Base-by-base conservation (phyloP, 2,329 filamentous ascomycete genomes). In the Kalmusia sp. region DNA sequence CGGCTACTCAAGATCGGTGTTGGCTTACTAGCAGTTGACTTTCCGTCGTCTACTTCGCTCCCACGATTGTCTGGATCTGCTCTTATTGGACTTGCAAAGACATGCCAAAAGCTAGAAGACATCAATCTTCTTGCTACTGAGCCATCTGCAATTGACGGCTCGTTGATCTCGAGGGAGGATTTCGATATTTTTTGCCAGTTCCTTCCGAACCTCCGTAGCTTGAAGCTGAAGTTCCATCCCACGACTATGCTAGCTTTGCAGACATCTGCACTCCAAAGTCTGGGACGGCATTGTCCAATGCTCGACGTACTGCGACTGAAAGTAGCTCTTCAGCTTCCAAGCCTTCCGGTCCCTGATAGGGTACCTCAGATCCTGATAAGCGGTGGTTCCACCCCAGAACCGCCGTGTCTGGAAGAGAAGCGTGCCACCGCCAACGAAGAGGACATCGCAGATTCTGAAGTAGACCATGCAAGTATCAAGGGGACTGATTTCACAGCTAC, bases 151-250 rank as follows among this genome's bases (percentile, higher is more conserved):
- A 67, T 73, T 14, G 62, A 73, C 40, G 69, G 63, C 5, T 67
- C 68, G 3, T 43, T 35, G 5, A 67, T 72, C 2, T 64, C 63
- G 9, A 59, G 53, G 15, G 30, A 47, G 7, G 58, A 72, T 4
- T 71, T 72, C 38, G 65, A 69, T 17, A 39, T 35, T 2, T 72
- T 72, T 33, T 72, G 69, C 51, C 49, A 51, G 43, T 47, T 45
- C 4, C 24, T 68, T 12, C 64, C 68, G n/a, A 30, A 54, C 8
- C 58, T 73, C 1, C 48, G 51, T 14, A 58, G 53, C 15, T 47
- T 73, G 14, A 62, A 46, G 31, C 34, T 73, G 17, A 70, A 72
- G 43, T 31, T 72, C 8, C 61, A 71, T 33, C 66, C 69, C 4
- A 54, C 52, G 8, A 71, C 68, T 1, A 57, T 61, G 6, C 49